These are phyloP conservation scores for Pseudofabraea citricarpa DNA, from an alignment of 2,329 filamentous ascomycete genomes.

Conservation along the genomic window DNA sequence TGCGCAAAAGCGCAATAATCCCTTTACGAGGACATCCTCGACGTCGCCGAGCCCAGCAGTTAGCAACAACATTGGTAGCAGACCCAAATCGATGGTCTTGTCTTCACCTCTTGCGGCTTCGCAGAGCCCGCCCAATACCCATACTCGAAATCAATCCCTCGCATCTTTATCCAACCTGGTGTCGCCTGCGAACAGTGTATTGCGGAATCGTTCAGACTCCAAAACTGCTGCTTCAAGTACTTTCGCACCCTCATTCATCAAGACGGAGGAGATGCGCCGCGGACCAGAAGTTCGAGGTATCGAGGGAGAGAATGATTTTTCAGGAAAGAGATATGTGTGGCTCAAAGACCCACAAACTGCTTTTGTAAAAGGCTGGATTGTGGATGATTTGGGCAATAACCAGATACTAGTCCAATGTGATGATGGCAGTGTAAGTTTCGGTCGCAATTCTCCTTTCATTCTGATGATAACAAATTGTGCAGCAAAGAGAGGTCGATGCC, in stretches of 20 bases:
- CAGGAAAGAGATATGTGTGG: slow-evolving; percentile 98
- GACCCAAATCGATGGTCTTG: slow-evolving; percentile 75
- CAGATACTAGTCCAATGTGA: slow-evolving; percentile 85
- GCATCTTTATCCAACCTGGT: slow-evolving; percentile 41
- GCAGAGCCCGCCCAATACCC: slow-evolving; percentile 41
- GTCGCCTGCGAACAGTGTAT: slow-evolving; percentile 16
- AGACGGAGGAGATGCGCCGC: slow-evolving; percentile 68
- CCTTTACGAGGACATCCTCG: slow-evolving; percentile 67
- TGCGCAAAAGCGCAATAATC: slow-evolving; percentile 73
- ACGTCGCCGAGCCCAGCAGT: slow-evolving; percentile 56
- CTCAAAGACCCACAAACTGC: slow-evolving; percentile 80
- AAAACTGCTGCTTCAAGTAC: slow-evolving; percentile 65
- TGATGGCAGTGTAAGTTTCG: slow-evolving; percentile 69
- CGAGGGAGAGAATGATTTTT: slow-evolving; percentile 98
- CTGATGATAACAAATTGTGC: slow-evolving; percentile 12
- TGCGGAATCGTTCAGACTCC: slow-evolving; percentile 54
- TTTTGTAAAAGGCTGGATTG: slow-evolving; percentile 88
- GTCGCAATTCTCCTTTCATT: background rate
- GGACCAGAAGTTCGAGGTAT: slow-evolving; percentile 63
- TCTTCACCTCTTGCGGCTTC: slow-evolving; percentile 29
- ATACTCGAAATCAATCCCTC: slow-evolving; percentile 66
- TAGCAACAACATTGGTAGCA: slow-evolving; percentile 39
- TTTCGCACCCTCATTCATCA: slow-evolving; percentile 96
- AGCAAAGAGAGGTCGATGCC: slow-evolving; percentile 82
- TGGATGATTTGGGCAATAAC: slow-evolving; percentile 70